A percentile compares a stretch with the other conserved stretches of the same genome.
phyloP scores from a whole-genome alignment of 768 basidiomycete species.

The Suillus decipiens region DNA sequence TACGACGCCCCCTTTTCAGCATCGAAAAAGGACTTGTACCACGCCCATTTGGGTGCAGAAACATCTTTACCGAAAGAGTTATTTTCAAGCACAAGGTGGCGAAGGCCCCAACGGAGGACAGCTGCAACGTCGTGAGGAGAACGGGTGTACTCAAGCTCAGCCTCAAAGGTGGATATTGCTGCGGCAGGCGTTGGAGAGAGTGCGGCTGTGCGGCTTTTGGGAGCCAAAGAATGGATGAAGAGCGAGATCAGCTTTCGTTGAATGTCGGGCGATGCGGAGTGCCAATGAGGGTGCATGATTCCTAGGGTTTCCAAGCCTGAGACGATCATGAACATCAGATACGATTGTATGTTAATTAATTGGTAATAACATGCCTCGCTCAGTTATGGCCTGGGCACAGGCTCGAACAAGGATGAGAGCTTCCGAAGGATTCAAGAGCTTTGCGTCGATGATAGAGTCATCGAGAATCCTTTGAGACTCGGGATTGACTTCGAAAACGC shows the following conservation, averaged over 20 bases:
- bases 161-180: slow-evolving; percentile 55
- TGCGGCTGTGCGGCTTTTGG: slow-evolving; percentile 46
- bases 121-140: slow-evolving; percentile 79
- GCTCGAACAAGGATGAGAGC: slow-evolving; percentile 63
- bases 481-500: slow-evolving; percentile 60
- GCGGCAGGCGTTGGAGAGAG: slow-evolving; percentile 53
- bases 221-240: slow-evolving; percentile 65
- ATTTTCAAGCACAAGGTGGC: slow-evolving; percentile 67
- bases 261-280: slow-evolving; percentile 68
- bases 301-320: slow-evolving; percentile 81
- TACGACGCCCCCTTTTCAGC: slow-evolving; percentile 62
- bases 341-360: slow-evolving; percentile 13
- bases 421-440: slow-evolving; percentile 61
- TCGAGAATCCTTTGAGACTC: slow-evolving; percentile 48
- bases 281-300: slow-evolving; percentile 85
- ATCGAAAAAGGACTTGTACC: slow-evolving; percentile 68
- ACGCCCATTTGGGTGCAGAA: slow-evolving; percentile 51
- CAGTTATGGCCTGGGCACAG: slow-evolving; percentile 66
- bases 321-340: slow-evolving; percentile 7
- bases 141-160: slow-evolving; percentile 63
- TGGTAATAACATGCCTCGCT: slow-evolving; percentile 52
- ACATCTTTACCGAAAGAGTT: slow-evolving; percentile 56
- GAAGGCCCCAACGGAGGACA: slow-evolving; percentile 78
- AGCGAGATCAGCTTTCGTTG: slow-evolving; percentile 69
- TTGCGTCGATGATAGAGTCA: slow-evolving; percentile 57